These are phyloP conservation scores for Oryza glaberrima DNA, from an alignment of 176 grass and related monocot species.

Conservation along the genomic window DNA sequence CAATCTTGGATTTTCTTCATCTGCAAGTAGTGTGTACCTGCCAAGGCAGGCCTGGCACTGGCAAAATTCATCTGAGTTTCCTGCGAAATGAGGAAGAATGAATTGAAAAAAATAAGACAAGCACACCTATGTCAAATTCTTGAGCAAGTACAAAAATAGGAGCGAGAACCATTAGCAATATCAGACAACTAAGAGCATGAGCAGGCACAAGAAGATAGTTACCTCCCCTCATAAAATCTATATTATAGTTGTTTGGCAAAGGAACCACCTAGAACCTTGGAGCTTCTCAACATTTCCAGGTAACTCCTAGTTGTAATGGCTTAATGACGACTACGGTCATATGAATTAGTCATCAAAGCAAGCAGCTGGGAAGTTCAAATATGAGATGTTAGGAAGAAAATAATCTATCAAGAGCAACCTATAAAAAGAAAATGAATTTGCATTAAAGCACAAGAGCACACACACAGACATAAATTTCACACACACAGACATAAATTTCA, in stretches of 20 bases:
- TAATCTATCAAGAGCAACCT: conserved; percentile 20
- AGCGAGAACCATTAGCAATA: neutral
- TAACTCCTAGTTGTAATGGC: conserved; percentile 25
- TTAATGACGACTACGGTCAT: neutral
- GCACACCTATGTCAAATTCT: neutral
- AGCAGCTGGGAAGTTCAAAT: conserved; percentile 33
- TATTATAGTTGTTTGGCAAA: conserved; percentile 29
- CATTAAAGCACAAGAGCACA: neutral
- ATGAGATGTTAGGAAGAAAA: conserved; percentile 27
- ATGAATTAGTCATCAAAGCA: conserved; percentile 29
- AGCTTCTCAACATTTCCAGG: conserved; percentile 44
- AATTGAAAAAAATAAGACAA: conserved; percentile 31
- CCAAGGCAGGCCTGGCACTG: conserved; percentile 63
- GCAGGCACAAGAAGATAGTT: conserved; percentile 15
- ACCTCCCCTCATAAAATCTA: conserved; percentile 54
- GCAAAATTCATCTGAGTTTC: conserved; percentile 56
- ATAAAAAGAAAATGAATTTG: conserved; percentile 2
- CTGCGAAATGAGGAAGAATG: conserved; percentile 35
- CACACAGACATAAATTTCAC: neutral
- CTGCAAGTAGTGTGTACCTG: conserved; percentile 72
- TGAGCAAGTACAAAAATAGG: neutral
- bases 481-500: neutral
- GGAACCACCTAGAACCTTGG: conserved; percentile 3
- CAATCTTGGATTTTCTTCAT: conserved; percentile 85
- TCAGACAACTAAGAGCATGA: neutral